Evolutionary conservation across 1,139 yeast genomes (phyloP), one percentile per base, ranked within the genome.

Genomic region (Candida neerlandica): DNA sequence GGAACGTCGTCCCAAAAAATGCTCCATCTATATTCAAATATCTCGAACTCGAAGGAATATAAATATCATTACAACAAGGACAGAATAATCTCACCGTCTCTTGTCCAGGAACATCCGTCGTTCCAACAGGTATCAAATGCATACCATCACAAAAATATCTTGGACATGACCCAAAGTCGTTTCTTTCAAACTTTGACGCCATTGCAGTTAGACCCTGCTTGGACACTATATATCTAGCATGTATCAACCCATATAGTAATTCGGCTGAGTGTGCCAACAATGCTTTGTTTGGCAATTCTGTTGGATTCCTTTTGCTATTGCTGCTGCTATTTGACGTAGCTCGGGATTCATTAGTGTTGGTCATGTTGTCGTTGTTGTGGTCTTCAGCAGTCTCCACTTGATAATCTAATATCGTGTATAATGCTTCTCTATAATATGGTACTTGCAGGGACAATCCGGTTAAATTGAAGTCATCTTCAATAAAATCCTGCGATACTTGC

Each of bases 111-210:
- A 88, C 80, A 66, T 94, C 99, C 49, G 89, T 86, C 44, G 95
- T 78, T 3, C 99, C 99, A 48, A 92, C 86, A 5, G 99, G 99
- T 43, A 95, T 78, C 56, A 94, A 75, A 56, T 88, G 94, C 83
- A 90, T 89, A n/a, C 94, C 91, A 55, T 90, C 91, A 68, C 99
- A 94, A 61, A 81, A 80, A 62, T 85, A 89, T 43, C 99, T 79
- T 3, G 98, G 96, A 66, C 99, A 94, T 2, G 84, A 78, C 0
- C 99, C 99, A 66, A 94, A 94, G 59, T 88, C 91, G 63, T 86
- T 86, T 55, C 86, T 80, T 60, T 91, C 97, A 67, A 88, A 94
- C 65, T 94, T 94, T 55, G 89, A 89, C n/a, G 96, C 97, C 98
- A 94, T 92, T 35, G 89, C 84, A 52, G 92, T 89, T 52, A 94